Evolutionary conservation across 768 basidiomycete species (phyloP), one percentile per base, ranked within the genome.

Genomic region (Mycena sanguinolenta): DNA sequence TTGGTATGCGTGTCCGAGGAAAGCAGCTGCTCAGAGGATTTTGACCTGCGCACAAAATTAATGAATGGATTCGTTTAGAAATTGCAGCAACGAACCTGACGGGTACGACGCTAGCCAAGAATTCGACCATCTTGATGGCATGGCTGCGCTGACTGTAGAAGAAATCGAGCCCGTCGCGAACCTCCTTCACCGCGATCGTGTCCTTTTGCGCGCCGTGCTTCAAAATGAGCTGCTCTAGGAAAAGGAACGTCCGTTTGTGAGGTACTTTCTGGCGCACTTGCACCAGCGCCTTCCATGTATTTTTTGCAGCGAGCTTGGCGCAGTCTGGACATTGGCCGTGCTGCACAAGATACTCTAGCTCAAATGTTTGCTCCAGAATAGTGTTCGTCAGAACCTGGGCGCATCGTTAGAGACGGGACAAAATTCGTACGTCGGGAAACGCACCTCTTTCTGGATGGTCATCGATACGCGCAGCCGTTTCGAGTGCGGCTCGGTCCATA

Each of bases 401-500:
- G n/a, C 23, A 46, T 28, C 73, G 61, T 23, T 0, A 54, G 32
- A 8, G 9, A 38, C 38, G 42, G 28, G 53, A 3, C 23, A 17
- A 17, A 32, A 38, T 25, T 4, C 4, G 36, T 5, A 0, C 10
- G 61, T 28, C 19, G 17, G 78, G 2, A 4, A 32, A 38, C 90
- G 28, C 54, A 96, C 96, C 87, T 99, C 98, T 85, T 99, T 99
- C 83, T 99, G 98, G 71, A 99, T 96, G 0, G 97, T 98, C 75
- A 99, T 83, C 62, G 97, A 97, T 64, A 99, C 91, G 55, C 95
- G 89, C 71, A 99, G 80, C 42, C 98, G 89, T 77, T 97, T 96
- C 44, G 95, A 96, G 82, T 99, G 97, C 3, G 98, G 98, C 78
- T 99, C 98, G 25, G 98, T 99, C 98, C 98, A 99, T 76, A 99